Percentiles rank a stretch among this genome's conserved stretches.
Evolutionary conservation across 2,329 filamentous ascomycete genomes (phyloP).

Genomic region (Diaporthe capsici): DNA sequence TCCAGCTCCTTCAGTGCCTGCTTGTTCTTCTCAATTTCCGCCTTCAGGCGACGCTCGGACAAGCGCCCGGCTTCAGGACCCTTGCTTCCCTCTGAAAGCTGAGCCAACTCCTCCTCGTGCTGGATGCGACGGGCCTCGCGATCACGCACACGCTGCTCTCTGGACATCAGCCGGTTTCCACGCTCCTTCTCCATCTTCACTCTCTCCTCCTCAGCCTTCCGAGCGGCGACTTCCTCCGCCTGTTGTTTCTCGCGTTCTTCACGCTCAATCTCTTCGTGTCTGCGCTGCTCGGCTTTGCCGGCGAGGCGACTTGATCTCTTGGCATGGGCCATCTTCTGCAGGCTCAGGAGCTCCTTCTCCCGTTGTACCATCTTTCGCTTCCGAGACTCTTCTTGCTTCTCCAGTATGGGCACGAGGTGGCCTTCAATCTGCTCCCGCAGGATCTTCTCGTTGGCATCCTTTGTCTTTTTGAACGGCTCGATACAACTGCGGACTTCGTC

Average conservation of each 20-base stretch:
- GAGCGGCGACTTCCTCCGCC: slow-evolving; percentile 74
- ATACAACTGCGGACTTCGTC: slow-evolving; percentile 83
- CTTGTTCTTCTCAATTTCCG: slow-evolving; percentile 84
- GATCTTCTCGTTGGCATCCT: slow-evolving; percentile 87
- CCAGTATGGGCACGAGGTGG: slow-evolving; percentile 86
- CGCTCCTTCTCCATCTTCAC: slow-evolving; percentile 77
- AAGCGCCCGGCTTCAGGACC: slow-evolving; percentile 71
- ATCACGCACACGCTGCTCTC: slow-evolving; percentile 88
- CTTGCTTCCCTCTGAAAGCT: slow-evolving; percentile 82
- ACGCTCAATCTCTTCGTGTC: slow-evolving; percentile 77
- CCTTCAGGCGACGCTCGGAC: slow-evolving; percentile 85
- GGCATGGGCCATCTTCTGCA: slow-evolving; percentile 91
- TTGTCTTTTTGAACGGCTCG: slow-evolving; percentile 78
- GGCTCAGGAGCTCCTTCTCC: slow-evolving; percentile 83
- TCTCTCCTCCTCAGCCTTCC: slow-evolving; percentile 75
- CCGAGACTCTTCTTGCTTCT: slow-evolving; percentile 81
- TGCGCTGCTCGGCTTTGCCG: slow-evolving; percentile 83
- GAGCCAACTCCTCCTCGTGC: slow-evolving; percentile 86
- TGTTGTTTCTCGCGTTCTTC: slow-evolving; percentile 79
- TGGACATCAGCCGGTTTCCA: slow-evolving; percentile 83
- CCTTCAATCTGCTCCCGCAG: slow-evolving; percentile 79
- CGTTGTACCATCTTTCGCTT: slow-evolving; percentile 78
- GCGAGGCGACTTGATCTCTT: slow-evolving; percentile 95
- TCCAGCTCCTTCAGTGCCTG: slow-evolving; percentile 81
- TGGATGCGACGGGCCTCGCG: slow-evolving; percentile 86